Base-by-base conservation (phyloP, 164 flowering plant species). In the Magnolia officinalis region DNA sequence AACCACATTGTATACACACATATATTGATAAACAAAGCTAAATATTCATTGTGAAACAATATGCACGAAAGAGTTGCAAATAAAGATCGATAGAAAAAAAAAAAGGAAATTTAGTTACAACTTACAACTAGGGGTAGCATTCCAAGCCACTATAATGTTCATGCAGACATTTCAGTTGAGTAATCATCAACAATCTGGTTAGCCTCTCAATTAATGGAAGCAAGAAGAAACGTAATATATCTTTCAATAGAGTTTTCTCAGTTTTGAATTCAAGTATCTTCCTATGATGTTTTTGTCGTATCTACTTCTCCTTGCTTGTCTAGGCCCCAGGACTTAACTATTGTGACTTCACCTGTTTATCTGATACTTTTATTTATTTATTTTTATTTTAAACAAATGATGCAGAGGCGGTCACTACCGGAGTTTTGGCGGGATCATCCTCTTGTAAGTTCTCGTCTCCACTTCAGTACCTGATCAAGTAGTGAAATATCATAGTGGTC, bases 361-460 rank as follows among this genome's bases (percentile, higher is more conserved):
- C 18, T 16, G 13, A 55, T 55, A 11, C 13, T 1, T 55, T 55
- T 8, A 7, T 55, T 11, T 55, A 16, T 55, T 55, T 55, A 13
- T 55, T 11, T 16, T 14, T 14, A 7, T 52, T 55, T 55, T 55
- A 0, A 55, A 55, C 2, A 10, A 16, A 11, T 55, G 61, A 19
- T 87, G 89, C 98, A 96, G 99, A 89, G 90, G 81, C 91, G 77
- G 72, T 88, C 99, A 64, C 87, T 96, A 29, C 99, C 99, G 50
- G 99, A 96, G 83, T 96, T 91, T 87, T 96, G 99, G 99, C 88
- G 98, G 75, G 95, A 94, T 50, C 91, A 70, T 63, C 87, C 93
- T 70, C 21, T 91, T 76, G 99, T 96, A 82, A 90, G 99, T 86
- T 21, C 73, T 75, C 70, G 72, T 20, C 49, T 83, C 72, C 63